These are phyloP conservation scores for Cryoendolithus antarcticus DNA, from an alignment of 2,329 filamentous ascomycete genomes.

Conservation along the genomic window DNA sequence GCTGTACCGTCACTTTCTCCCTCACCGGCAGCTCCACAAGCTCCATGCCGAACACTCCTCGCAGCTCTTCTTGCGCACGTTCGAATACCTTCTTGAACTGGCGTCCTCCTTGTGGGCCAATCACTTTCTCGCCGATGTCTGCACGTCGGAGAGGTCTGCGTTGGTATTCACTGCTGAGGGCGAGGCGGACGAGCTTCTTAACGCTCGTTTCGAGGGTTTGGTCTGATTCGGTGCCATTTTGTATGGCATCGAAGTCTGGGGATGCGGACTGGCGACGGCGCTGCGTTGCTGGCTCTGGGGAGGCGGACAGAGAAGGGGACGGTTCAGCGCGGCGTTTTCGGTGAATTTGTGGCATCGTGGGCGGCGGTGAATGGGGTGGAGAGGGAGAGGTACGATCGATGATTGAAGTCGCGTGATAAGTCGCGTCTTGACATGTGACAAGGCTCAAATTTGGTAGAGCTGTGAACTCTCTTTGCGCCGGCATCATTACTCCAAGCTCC, in stretches of 20 bases:
- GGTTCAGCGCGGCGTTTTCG: slow-evolving; percentile 19
- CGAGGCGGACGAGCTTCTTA: slow-evolving; percentile 51
- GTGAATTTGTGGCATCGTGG: slow-evolving; percentile 9
- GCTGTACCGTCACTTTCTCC: slow-evolving; percentile 70
- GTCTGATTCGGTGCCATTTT: slow-evolving; percentile 15
- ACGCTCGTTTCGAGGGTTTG: slow-evolving; percentile 34
- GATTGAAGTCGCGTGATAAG: too few species aligned
- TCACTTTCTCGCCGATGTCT: slow-evolving; percentile 53
- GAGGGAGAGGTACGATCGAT: too few species aligned
- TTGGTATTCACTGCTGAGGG: slow-evolving; percentile 48
- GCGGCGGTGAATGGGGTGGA: too few species aligned
- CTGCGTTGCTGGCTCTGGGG: slow-evolving; percentile 18
- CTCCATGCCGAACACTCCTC: slow-evolving; percentile 76
- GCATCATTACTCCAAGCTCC: too few species aligned
- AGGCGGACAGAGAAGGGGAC: slow-evolving; percentile 9
- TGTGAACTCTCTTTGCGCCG: too few species aligned
- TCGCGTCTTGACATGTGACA: slow-evolving; percentile 5
- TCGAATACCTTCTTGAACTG: slow-evolving; percentile 69
- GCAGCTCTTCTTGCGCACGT: slow-evolving; percentile 60
- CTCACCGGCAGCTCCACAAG: slow-evolving; percentile 68
- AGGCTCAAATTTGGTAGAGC: too few species aligned
- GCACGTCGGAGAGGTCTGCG: slow-evolving; percentile 44
- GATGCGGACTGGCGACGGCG: slow-evolving; percentile 12
- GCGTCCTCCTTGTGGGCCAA: slow-evolving; percentile 53
- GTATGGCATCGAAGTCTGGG: slow-evolving; percentile 11